Percentiles rank a stretch among this genome's conserved stretches.
Evolutionary conservation across 208 protist species (phyloP).

Genomic region (Polymyxa betae): DNA sequence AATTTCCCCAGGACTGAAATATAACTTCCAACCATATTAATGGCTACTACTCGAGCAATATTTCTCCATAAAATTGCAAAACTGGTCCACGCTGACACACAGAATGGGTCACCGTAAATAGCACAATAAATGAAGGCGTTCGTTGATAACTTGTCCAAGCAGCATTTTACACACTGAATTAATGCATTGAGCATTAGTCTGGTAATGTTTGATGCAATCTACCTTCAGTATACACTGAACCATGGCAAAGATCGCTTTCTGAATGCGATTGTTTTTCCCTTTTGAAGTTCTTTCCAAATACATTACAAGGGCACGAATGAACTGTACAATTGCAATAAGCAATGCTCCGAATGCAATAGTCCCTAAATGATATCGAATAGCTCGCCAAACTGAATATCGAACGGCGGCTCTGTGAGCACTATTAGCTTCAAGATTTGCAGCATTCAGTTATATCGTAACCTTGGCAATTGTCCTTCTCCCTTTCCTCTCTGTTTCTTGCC

Average conservation of each 20-base stretch:
- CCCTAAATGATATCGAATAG: conserved; percentile 63
- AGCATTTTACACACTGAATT: conserved; percentile 26
- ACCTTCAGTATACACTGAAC: conserved; percentile 12
- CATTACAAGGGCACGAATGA: conserved; percentile 51
- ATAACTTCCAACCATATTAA: conserved; percentile 48
- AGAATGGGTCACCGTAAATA: conserved; percentile 54
- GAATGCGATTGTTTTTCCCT: conserved; percentile 45
- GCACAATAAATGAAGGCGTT: conserved; percentile 49
- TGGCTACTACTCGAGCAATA: conserved; percentile 21
- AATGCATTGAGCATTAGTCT: not conserved
- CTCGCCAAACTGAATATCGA: not conserved
- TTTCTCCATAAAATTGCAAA: conserved; percentile 48
- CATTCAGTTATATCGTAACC: not conserved
- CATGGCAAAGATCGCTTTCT: conserved; percentile 29
- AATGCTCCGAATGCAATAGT: conserved; percentile 67
- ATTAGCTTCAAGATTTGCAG: not conserved
- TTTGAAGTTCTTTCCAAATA: conserved; percentile 55
- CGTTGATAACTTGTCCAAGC: conserved; percentile 55
- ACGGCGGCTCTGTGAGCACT: not conserved
- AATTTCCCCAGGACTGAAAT: conserved; percentile 50
- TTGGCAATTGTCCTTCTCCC: conserved; percentile 23
- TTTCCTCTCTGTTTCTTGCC: conserved; percentile 33
- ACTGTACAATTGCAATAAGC: conserved; percentile 63
- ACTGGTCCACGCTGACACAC: conserved; percentile 35
- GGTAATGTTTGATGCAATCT: not conserved